Evolutionary conservation across 805 yeast species (phyloP).

Genomic region (Candida corydali): DNA sequence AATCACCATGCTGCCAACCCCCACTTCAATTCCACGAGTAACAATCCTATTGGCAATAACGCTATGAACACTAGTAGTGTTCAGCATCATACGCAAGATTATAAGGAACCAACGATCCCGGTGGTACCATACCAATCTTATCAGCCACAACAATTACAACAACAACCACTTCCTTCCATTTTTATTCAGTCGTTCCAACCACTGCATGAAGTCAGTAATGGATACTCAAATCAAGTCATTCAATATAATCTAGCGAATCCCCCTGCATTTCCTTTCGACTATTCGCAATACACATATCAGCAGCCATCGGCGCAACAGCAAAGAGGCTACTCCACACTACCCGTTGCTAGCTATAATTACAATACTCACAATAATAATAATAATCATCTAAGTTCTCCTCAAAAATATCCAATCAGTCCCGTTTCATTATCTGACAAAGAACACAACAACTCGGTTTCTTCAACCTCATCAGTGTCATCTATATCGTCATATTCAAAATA

Average conservation of each 20-base stretch:
- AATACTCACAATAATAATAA: conserved; percentile 1
- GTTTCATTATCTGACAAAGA: conserved; percentile 9
- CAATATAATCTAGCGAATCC: not conserved
- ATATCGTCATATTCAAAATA: not conserved
- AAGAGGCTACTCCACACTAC: conserved; percentile 5
- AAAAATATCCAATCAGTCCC: conserved; percentile 7
- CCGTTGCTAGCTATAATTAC: conserved; percentile 3
- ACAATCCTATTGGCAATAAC: no score
- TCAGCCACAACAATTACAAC: conserved; percentile 2
- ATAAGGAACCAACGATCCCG: no score
- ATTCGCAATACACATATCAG: conserved; percentile 4
- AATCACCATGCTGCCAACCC: no score
- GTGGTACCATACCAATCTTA: not conserved
- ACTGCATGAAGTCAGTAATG: not conserved
- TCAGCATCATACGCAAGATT: no score
- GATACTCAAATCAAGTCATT: conserved; percentile 1
- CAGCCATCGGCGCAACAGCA: conserved; percentile 3
- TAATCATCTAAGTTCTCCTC: conserved; percentile 5
- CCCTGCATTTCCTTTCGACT: conserved; percentile 1
- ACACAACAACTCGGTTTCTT: conserved; percentile 1
- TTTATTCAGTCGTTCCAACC: conserved; percentile 4
- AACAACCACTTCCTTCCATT: conserved; percentile 8
- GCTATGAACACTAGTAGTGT: no score
- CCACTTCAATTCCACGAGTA: no score
- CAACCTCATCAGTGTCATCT: not conserved